Evolutionary conservation across 345 rosid species (phyloP), one percentile per base, ranked within the genome.

Genomic region (Ailanthus altissimus): DNA sequence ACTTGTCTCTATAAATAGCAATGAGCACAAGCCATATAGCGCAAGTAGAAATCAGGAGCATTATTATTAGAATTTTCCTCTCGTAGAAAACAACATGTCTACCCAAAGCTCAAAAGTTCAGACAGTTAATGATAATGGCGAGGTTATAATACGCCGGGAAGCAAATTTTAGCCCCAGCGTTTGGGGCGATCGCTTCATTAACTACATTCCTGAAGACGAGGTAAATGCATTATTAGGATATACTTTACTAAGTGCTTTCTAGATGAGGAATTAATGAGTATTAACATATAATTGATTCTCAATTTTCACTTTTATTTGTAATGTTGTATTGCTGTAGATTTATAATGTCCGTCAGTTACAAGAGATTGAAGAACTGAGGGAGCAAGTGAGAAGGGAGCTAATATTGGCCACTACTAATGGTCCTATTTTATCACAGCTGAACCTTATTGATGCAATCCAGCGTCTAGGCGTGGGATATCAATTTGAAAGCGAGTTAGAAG

Each of bases 121-220:
- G 0, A 16, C 46, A 12, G 21, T 5, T 16, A 63, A 16, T 36
- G 67, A 6, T 1, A 16, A 63, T 6, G 8, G 5, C 23, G 46
- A 36, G 47, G 45, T 63, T 36, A 8, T 36, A 16, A 8, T 36
- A 12, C 67, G 67, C 1, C 47, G 46, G 46, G 16, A 21, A 2
- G 46, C 46, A 7, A 63, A 63, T 63, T 63, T 62, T 62, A 43
- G 16, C 45, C 67, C 67, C 1, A 62, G 67, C 46, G 18, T 63
- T 63, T 38, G 67, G 67, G 67, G 67, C 16, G 46, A 38, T 63
- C 47, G n/a, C 45, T 63, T 63, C 67, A 18, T 20, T 46, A 40
- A 36, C 47, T 64, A 64, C 68, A 38, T 0, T 16, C 7, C 47
- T 16, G 67, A 63, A 23, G 67, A 63, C 67, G 12, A 16, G 68